Conservation (phyloP, 2,329 filamentous ascomycete species). For the Xylaria sp. region DNA sequence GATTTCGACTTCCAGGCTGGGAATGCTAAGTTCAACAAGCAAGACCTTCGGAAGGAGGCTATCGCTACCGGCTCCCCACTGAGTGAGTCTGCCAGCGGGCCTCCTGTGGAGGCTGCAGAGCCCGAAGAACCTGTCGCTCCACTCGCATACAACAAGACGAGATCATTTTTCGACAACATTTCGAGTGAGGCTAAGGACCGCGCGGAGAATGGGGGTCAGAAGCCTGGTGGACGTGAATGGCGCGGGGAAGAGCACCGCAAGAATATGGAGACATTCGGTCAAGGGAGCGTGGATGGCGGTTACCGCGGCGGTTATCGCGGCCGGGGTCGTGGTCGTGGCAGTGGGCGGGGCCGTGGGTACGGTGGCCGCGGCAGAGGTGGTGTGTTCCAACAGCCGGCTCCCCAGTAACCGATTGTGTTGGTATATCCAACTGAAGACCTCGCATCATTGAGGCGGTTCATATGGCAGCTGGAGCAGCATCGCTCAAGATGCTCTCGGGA, state of each 20-base stretch:
- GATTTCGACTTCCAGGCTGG: constrained; percentile 90
- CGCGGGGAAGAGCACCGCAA: constrained; percentile 89
- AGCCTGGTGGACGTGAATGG: constrained; percentile 83
- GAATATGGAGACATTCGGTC: constrained; percentile 97
- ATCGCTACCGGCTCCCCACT: constrained; percentile 72
- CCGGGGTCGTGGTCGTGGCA: constrained; percentile 73
- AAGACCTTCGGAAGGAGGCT: constrained; percentile 85
- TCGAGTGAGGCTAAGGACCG: constrained; percentile 91
- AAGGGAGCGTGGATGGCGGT: constrained; percentile 87
- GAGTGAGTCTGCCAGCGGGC: constrained; percentile 52
- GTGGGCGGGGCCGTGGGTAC: constrained; percentile 49
- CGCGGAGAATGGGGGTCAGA: constrained; percentile 68
- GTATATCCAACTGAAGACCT: not conserved
- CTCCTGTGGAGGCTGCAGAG: constrained; percentile 41
- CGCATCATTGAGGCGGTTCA: constrained; percentile 1
- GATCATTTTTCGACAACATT: constrained; percentile 97
- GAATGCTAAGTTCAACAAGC: constrained; percentile 88
- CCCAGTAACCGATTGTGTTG: constrained; percentile 22
- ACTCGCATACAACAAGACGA: constrained; percentile 79
- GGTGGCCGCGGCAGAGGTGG: constrained; percentile 42
- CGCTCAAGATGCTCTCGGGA: not conserved
- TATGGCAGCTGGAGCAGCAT: not conserved
- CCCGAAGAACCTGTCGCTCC: constrained; percentile 40
- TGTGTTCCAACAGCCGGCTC: constrained; percentile 23
- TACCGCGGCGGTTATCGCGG: constrained; percentile 78